Conservation (phyloP, 768 basidiomycete genomes). For the Tulasnella sp. region DNA sequence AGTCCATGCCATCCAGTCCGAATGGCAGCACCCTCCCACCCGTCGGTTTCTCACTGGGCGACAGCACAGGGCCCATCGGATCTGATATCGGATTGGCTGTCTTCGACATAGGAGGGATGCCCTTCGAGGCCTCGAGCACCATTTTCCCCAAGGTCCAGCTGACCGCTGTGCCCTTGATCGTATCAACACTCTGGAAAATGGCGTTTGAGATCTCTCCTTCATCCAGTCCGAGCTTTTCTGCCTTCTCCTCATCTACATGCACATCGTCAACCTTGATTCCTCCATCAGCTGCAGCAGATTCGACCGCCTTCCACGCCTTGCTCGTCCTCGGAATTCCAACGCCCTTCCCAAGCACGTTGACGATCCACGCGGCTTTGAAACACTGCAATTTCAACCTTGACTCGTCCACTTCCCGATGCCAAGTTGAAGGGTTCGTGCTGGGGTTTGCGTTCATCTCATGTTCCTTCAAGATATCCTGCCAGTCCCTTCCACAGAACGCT, state of each 20-base stretch:
- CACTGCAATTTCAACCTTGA: slow-evolving; percentile 92
- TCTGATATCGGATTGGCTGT: slow-evolving; percentile 52
- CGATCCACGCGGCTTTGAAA: slow-evolving; percentile 98
- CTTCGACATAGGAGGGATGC: slow-evolving; percentile 45
- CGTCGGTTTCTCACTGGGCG: slow-evolving; percentile 50
- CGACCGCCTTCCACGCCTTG: slow-evolving; percentile 30
- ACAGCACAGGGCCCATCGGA: slow-evolving; percentile 50
- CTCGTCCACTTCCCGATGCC: slow-evolving; percentile 67
- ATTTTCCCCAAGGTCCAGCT: slow-evolving; percentile 99
- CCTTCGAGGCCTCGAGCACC: slow-evolving; percentile 94
- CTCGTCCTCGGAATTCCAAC: slow-evolving; percentile 85
- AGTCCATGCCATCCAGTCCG: slow-evolving; percentile 46
- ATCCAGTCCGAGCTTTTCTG: slow-evolving; percentile 50
- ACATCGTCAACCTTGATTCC: slow-evolving; percentile 27
- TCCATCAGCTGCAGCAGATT: slow-evolving; percentile 35
- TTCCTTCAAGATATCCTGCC: slow-evolving; percentile 62
- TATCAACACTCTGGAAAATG: slow-evolving; percentile 86
- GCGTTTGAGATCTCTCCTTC: slow-evolving; percentile 30
- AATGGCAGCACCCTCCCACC: slow-evolving; percentile 29
- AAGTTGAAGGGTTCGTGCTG: slow-evolving; percentile 47
- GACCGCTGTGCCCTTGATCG: slow-evolving; percentile 87
- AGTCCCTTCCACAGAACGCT: slow-evolving; percentile 69
- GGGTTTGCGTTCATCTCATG: slow-evolving; percentile 52
- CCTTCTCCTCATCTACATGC: slow-evolving; percentile 56
- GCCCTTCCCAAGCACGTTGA: slow-evolving; percentile 91